Percentiles rank a stretch among this genome's conserved stretches.
Conservation (phyloP, 108 stramenopile species). For the Nitzschia inconspicua region DNA sequence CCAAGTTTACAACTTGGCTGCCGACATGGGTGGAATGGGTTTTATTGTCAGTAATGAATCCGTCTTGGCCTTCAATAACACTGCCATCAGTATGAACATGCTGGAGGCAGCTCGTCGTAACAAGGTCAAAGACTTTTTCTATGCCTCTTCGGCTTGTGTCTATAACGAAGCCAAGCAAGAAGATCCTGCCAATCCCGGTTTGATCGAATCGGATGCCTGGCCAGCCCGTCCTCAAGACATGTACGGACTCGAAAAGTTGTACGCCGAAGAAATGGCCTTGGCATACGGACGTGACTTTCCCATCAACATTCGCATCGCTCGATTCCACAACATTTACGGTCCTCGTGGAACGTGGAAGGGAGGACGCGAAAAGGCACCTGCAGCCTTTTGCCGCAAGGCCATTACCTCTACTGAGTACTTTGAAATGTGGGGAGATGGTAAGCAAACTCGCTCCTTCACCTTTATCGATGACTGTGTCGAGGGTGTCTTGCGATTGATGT, state of each 20-base stretch:
- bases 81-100: conserved; percentile 98
- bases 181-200: conserved; percentile 93
- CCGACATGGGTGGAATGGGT: conserved; percentile 99
- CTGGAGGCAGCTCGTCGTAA: conserved; percentile 94
- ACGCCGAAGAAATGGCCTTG: conserved; percentile 98
- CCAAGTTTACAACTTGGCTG: conserved; percentile 98
- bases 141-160: conserved; percentile 93
- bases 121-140: conserved; percentile 92
- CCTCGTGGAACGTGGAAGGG: conserved; percentile 98
- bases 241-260: conserved; percentile 99
- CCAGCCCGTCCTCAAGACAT: conserved; percentile 99
- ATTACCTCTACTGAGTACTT: conserved; percentile 85
- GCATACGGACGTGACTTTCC: conserved; percentile 96
- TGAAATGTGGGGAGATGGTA: conserved; percentile 97
- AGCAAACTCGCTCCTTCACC: conserved; percentile 98
- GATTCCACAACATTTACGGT: conserved; percentile 99
- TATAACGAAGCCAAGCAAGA: conserved; percentile 99
- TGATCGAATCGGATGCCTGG: conserved; percentile 96
- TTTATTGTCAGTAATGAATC: conserved; percentile 97
- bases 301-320: conserved; percentile 89
- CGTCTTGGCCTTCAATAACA: conserved; percentile 98
- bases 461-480: conserved; percentile 99
- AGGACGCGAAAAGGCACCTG: conserved; percentile 98
- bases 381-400: conserved; percentile 99
- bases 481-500: conserved; percentile 93